phyloP scores from a whole-genome alignment of 805 yeast genomes.

The Saturnispora sekii region DNA sequence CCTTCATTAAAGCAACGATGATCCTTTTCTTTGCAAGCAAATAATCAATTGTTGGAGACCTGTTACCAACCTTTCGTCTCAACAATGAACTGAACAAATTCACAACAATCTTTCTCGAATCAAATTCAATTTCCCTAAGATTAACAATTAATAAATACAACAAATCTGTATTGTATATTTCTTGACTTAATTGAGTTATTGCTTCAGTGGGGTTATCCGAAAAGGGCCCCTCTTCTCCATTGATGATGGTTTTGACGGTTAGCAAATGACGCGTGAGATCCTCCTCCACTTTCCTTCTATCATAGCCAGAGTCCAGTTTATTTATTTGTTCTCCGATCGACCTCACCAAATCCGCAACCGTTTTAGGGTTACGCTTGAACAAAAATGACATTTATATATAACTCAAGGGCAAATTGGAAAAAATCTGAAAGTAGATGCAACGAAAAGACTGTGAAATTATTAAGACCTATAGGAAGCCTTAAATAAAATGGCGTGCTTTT shows the following conservation, averaged over 20 bases:
- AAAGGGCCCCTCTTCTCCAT: constrained; percentile 31
- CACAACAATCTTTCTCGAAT: constrained; percentile 76
- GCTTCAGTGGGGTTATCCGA: constrained; percentile 52
- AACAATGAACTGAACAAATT: constrained; percentile 65
- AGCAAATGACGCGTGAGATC: constrained; percentile 58
- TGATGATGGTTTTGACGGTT: constrained; percentile 53
- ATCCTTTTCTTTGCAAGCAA: constrained; percentile 58
- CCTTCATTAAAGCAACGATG: constrained; percentile 49
- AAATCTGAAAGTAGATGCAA: not conserved
- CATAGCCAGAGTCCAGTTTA: constrained; percentile 42
- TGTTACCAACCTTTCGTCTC: constrained; percentile 64
- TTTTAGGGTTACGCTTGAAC: constrained; percentile 83
- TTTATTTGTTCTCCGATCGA: constrained; percentile 63
- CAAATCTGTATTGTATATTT: constrained; percentile 63
- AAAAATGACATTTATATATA: constrained; percentile 62
- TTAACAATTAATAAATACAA: constrained; percentile 51
- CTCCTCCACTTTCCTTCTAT: constrained; percentile 47
- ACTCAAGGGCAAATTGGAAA: constrained; percentile 1
- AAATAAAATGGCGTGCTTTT: no score
- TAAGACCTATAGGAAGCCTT: no score
- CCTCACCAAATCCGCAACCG: constrained; percentile 76
- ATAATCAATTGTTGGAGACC: constrained; percentile 84
- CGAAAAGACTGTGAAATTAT: no score
- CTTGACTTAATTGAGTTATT: constrained; percentile 67
- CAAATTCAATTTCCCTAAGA: constrained; percentile 70